Evolutionary conservation across 805 yeast genomes (phyloP).

Genomic region (Kazachstania bromeliacearum): DNA sequence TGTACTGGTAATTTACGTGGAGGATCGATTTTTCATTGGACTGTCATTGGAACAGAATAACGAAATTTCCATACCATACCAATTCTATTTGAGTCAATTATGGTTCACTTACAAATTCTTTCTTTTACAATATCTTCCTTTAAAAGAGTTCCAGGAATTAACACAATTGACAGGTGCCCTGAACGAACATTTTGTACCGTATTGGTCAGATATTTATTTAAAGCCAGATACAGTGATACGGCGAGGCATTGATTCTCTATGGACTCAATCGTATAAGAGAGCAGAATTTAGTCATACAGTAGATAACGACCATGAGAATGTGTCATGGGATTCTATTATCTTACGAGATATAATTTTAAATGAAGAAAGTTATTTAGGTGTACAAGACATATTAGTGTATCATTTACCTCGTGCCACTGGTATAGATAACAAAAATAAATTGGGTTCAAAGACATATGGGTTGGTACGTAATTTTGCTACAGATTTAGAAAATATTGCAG

Average conservation of each 20-base stretch:
- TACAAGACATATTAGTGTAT: conserved; percentile 25
- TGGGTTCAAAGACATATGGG: conserved; percentile 21
- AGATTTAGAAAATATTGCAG: conserved; percentile 16
- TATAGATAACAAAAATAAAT: background rate
- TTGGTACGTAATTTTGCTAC: conserved; percentile 21
- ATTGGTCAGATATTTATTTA: conserved; percentile 24
- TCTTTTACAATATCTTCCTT: conserved; percentile 16
- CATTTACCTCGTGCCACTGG: conserved; percentile 17
- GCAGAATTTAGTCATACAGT: conserved; percentile 14
- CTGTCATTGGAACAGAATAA: conserved; percentile 11
- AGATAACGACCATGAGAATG: background rate
- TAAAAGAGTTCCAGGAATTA: conserved; percentile 19
- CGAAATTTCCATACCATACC: conserved; percentile 19
- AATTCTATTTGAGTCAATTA: conserved; percentile 19
- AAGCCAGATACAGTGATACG: conserved; percentile 17
- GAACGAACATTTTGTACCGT: conserved; percentile 25
- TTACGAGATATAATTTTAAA: conserved; percentile 21
- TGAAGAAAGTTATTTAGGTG: conserved; percentile 22
- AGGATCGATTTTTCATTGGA: conserved; percentile 22
- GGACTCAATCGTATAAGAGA: conserved; percentile 18
- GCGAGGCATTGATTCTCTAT: conserved; percentile 17
- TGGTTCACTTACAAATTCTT: conserved; percentile 24
- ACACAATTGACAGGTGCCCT: conserved; percentile 19
- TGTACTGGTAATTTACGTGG: conserved; percentile 24
- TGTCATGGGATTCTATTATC: conserved; percentile 23